Base-by-base conservation (phyloP, 306 rosid species). In the Clitoria ternatea region DNA sequence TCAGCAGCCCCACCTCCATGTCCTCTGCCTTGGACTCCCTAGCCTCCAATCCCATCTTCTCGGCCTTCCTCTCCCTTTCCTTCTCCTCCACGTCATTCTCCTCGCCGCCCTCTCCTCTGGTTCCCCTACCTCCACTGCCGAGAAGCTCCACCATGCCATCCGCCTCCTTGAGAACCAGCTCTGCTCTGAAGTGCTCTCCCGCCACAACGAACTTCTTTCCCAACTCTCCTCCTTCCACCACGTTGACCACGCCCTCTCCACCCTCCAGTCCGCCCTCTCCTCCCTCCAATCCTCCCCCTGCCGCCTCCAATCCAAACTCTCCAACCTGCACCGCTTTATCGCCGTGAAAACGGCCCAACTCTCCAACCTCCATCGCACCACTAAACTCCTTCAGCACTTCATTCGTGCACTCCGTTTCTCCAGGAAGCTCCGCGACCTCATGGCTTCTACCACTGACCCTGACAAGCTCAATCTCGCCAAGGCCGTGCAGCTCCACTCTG, bases 61-160 rank as follows among this genome's bases (percentile, higher is more conserved):
- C 97, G 0, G 89, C 97, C 4, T 94, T 94, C 81, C 95, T 94
- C 69, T 91, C 99, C 9, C 81, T 90, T 1, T 79, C 82, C 22
- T 94, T 94, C 91, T 91, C 97, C 13, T 91, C 97, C 73, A 80
- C 87, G 12, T 75, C 96, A 17, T 94, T 94, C 90, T 94, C 99
- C 75, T 90, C 66, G 96, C 99, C 62, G 99, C 99, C 0, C 97
- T 94, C 77, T 89, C 99, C 79, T 91, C 99, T 62, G 99, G 99
- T 3, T 89, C 97, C 1, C 99, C 99, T 0, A 97, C 99, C 22
- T 91, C 96, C 81, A 94, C 99, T 32, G 99, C 97, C 33, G 99
- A 94, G 80, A 89, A 89, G 62, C 96, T 94, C 77, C 97, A 94
- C 74, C 74, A 84, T 2, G 96, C 97, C 59, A 91, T 94, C 67